Evolutionary conservation across 192 early-diverging fungal species (phyloP), one percentile per base, ranked within the genome.

Genomic region (Coemansia sp.): DNA sequence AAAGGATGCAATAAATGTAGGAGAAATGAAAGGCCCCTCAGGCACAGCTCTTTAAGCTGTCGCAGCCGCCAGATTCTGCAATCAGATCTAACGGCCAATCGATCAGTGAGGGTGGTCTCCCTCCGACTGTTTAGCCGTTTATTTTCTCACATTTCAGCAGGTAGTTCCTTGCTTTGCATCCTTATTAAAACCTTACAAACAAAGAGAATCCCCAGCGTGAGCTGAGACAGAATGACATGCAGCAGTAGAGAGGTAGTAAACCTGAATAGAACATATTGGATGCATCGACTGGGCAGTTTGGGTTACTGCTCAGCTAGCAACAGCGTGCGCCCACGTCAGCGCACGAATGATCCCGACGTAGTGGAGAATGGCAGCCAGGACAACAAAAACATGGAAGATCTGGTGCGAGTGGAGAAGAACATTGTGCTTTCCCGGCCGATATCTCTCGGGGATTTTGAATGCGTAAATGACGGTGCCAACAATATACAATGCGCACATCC

Each of bases 301-400:
- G 41, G 41, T 32, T 32, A 32, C 27, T 4, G 3, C 18, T 25
- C 27, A 32, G 5, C 6, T 0, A 34, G 41, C 24, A 10, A 19
- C 23, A 12, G 49, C 51, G 27, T 76, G 81, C 9, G 64, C 67
- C 69, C 64, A 83, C 4, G 24, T 27, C 31, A 83, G 60, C 0
- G 88, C 86, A 49, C 81, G 73, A 22, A 85, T 83, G 7, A 92
- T 84, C n/a, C 89, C 92, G 53, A 86, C 58, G 58, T 89, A 93
- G 57, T 94, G 93, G 53, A 78, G 67, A 2, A 87, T 10, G 18
- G 91, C 88, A 7, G 91, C 95, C 4, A 86, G 47, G 4, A 96
- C 84, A 3, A 95, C 93, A 67, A 89, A 87, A 3, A 92, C 28
- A 62, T 98, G 95, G 58, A 94, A 98, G 38, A 98, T 94, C 82